A percentile compares a stretch with the other conserved stretches of the same genome.
Conservation (phyloP, 176 grass and related monocot genomes). For the Carex littledalei region DNA sequence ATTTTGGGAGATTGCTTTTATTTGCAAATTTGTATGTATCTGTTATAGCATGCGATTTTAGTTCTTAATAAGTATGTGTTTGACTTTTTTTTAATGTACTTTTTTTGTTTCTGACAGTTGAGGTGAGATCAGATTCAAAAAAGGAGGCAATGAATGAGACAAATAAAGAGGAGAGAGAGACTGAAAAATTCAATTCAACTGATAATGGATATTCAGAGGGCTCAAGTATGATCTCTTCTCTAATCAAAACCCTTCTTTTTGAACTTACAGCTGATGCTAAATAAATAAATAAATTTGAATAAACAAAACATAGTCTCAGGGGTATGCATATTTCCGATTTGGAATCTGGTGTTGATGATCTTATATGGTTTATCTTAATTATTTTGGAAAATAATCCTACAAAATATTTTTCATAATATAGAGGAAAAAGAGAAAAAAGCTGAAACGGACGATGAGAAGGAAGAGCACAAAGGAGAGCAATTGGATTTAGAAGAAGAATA, state of each 20-base stretch:
- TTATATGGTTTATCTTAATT: not conserved
- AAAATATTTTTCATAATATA: constrained; percentile 1
- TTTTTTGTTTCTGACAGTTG: not conserved
- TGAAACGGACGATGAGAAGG: not conserved
- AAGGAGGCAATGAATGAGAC: not conserved
- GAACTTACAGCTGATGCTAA: not conserved
- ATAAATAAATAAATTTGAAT: not conserved
- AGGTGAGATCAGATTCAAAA: constrained; percentile 8
- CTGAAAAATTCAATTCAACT: not conserved
- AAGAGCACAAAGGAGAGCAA: not conserved
- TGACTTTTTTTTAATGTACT: not conserved
- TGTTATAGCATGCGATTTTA: not conserved
- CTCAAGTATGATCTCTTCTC: not conserved
- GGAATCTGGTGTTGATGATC: not conserved
- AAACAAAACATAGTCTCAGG: not conserved
- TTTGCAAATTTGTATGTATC: not conserved
- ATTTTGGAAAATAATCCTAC: not conserved
- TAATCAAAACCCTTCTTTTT: not conserved
- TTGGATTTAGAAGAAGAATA: constrained; percentile 21
- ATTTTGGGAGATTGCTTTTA: not conserved
- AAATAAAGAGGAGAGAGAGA: not conserved
- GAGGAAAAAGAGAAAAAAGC: constrained; percentile 1
- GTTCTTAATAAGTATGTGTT: not conserved
- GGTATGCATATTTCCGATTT: not conserved
- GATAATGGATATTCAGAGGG: not conserved